Evolutionary conservation across 2,329 filamentous ascomycete genomes (phyloP).

Genomic region (Nemania sp.): DNA sequence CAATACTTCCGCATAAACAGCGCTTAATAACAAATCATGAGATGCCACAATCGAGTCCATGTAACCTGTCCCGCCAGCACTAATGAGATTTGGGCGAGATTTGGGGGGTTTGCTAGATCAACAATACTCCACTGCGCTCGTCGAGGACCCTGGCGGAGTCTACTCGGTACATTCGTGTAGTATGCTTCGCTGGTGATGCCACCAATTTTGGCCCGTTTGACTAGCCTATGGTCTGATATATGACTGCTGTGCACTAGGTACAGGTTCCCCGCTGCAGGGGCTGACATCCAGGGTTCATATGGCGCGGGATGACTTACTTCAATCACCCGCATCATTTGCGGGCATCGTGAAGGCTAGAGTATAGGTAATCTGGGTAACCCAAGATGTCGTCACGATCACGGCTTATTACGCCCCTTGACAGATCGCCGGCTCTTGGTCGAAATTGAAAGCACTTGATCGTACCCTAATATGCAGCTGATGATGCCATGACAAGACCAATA

Average conservation of each 20-base stretch:
- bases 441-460: neutral
- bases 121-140: conserved; percentile 36
- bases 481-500: neutral
- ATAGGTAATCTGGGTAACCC: conserved; percentile 2
- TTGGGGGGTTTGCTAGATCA: conserved; percentile 26
- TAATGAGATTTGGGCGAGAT: conserved; percentile 2
- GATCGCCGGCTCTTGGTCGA: neutral
- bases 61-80: conserved; percentile 38
- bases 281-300: conserved; percentile 18
- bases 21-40: conserved; percentile 23
- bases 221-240: conserved; percentile 30
- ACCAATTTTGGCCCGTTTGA: conserved; percentile 20
- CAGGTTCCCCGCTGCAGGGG: conserved; percentile 25
- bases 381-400: conserved; percentile 33
- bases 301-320: conserved; percentile 26
- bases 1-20: neutral
- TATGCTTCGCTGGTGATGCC: conserved; percentile 31
- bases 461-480: conserved; percentile 3
- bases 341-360: conserved; percentile 21
- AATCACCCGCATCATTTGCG: conserved; percentile 16
- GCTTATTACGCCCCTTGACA: conserved; percentile 18
- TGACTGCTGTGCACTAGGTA: conserved; percentile 10
- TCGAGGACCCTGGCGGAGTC: conserved; percentile 40
- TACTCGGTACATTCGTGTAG: conserved; percentile 14
- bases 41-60: conserved; percentile 40